Evolutionary conservation across 192 early-diverging fungal genomes (phyloP).

Genomic region (Dissophora globulifera): DNA sequence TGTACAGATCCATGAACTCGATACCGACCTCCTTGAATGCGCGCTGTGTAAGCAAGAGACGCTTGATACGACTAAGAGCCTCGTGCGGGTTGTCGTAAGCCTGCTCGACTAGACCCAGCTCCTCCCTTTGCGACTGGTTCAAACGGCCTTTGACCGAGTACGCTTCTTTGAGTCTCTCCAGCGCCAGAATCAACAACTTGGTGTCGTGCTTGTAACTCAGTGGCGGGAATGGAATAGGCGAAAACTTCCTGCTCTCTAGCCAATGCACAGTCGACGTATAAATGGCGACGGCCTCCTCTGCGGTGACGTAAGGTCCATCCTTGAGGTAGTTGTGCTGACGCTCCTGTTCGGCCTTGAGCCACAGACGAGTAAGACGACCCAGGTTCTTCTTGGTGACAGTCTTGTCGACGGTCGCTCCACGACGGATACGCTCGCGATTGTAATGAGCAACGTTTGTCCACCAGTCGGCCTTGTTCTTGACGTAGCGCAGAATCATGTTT

Average conservation of each 20-base stretch:
- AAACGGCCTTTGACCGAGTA: conserved; percentile 95
- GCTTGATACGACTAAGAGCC: conserved; percentile 89
- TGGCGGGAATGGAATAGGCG: conserved; percentile 99
- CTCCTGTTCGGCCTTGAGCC: conserved; percentile 99
- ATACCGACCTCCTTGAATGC: conserved; percentile 99
- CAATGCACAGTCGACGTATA: conserved; percentile 98
- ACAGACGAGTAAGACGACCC: conserved; percentile 96
- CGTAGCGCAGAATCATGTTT: conserved; percentile 99
- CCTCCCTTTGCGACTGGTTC: conserved; percentile 96
- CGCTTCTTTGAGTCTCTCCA: conserved; percentile 95
- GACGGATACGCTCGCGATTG: conserved; percentile 98
- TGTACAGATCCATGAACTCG: conserved; percentile 99
- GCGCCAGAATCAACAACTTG: conserved; percentile 95
- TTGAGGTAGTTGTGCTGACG: conserved; percentile 99
- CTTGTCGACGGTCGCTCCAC: conserved; percentile 99
- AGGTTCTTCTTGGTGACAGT: conserved; percentile 99
- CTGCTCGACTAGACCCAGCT: conserved; percentile 97
- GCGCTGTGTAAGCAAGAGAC: conserved; percentile 94
- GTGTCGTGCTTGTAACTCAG: conserved; percentile 99
- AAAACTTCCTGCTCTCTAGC: conserved; percentile 97
- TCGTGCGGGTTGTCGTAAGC: conserved; percentile 97
- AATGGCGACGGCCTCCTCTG: conserved; percentile 98
- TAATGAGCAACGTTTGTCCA: conserved; percentile 99
- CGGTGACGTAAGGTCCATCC: conserved; percentile 97
- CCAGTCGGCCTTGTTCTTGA: conserved; percentile 99